Evolutionary conservation across 208 protist species (phyloP).

Genomic region (Borovskyia barvae): DNA sequence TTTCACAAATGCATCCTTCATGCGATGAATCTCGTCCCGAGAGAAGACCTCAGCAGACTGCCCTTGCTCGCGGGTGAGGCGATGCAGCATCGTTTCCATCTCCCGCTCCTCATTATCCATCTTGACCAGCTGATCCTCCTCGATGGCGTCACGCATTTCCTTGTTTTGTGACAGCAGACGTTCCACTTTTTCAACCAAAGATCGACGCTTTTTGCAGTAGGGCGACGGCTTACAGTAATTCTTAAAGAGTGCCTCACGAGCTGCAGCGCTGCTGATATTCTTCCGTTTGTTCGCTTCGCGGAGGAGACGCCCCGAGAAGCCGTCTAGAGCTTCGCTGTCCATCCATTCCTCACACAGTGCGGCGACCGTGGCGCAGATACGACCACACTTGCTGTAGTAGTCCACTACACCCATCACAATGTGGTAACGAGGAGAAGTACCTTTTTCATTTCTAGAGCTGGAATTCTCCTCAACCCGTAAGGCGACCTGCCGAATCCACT

Average conservation of each 20-base stretch:
- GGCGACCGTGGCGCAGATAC: constrained; percentile 59
- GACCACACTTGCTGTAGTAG: constrained; percentile 55
- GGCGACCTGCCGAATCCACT: constrained; percentile 67
- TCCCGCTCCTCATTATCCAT: constrained; percentile 60
- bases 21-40: constrained; percentile 54
- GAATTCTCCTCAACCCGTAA: constrained; percentile 22
- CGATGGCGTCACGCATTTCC: constrained; percentile 7
- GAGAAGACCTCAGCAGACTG: constrained; percentile 53
- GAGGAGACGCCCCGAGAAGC: constrained; percentile 29
- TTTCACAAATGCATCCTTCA: constrained; percentile 48
- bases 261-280: constrained; percentile 6
- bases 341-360: constrained; percentile 53
- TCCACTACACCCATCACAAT: constrained; percentile 16
- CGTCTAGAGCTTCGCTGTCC: constrained; percentile 35
- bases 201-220: constrained; percentile 14
- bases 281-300: not conserved
- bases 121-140: constrained; percentile 12
- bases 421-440: constrained; percentile 4
- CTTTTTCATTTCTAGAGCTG: not conserved
- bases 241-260: constrained; percentile 4
- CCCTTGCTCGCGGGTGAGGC: constrained; percentile 43
- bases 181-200: constrained; percentile 3
- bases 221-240: constrained; percentile 8
- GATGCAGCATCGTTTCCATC: constrained; percentile 74
- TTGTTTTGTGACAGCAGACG: constrained; percentile 5